Evolutionary conservation across 208 protist species (phyloP).

Genomic region (Angomonas deanei): DNA sequence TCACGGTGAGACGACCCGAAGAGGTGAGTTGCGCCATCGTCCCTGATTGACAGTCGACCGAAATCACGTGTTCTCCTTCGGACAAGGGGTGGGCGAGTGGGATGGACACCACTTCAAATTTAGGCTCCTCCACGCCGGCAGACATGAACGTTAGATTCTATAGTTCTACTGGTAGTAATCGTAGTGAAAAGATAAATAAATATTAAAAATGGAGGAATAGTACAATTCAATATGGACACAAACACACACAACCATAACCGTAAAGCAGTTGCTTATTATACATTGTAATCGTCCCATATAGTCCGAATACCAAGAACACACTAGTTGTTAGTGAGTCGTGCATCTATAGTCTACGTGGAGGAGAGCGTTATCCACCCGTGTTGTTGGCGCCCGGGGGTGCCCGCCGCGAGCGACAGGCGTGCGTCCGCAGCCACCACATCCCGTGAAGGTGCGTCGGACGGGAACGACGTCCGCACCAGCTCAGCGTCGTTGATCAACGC

Average conservation of each 20-base stretch:
- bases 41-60: slow-evolving; percentile 55
- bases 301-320: too few relatives aligned
- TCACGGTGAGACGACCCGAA: slow-evolving; percentile 37
- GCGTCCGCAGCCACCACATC: not conserved
- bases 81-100: slow-evolving; percentile 19
- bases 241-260: too few relatives aligned
- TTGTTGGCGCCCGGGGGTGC: not conserved
- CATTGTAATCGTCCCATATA: too few relatives aligned
- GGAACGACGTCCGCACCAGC: not conserved
- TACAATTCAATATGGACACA: too few relatives aligned
- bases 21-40: slow-evolving; percentile 45
- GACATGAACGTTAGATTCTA: not conserved
- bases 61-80: slow-evolving; percentile 24
- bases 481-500: not conserved
- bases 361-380: not conserved
- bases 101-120: slow-evolving; percentile 28
- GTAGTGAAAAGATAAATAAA: not conserved
- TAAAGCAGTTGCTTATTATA: too few relatives aligned
- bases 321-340: too few relatives aligned
- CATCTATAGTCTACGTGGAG: not conserved
- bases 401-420: not conserved
- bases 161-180: not conserved
- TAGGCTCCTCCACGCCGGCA: slow-evolving; percentile 10
- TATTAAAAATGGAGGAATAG: not conserved
- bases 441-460: not conserved